Base-by-base conservation (phyloP, 257 asterid species). In the Nicotiana knightiana region DNA sequence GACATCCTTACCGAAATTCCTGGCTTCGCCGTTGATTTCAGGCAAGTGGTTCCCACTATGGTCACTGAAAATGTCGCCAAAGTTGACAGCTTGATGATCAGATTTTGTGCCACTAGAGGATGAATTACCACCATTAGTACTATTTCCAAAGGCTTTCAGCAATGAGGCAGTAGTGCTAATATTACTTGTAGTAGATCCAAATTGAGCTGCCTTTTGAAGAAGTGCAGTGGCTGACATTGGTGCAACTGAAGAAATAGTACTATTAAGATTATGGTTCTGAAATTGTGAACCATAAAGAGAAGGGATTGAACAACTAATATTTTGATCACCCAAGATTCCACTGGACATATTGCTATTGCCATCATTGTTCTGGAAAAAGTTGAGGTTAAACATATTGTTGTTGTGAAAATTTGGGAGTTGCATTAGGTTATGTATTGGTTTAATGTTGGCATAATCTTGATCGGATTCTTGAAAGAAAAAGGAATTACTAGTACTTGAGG, bases 211-310 rank as follows among this genome's bases (percentile, higher is more conserved):
- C 80, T 92, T 90, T 26, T 94, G 98, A 63, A 94, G 97, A 6
- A 94, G 87, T 1, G 97, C 97, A 0, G 98, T 94, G 3, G 98
- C 98, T 1, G 98, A 94, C 96, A 91, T 87, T 68, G 91, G 93
- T 15, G 88, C 7, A n/a, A 55, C 2, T 39, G 57, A 67, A 67
- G 17, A 51, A 6, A 83, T 32, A 55, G 26, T 12, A 0, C 17
- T 82, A 32, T 86, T 91, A 26, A 32, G 4, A 32, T 32, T 32
- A 32, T 32, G 35, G 35, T 62, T 76, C 76, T 85, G 80, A 53
- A 85, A 85, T 4, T 93, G 80, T 46, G 77, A 63, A 89, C 92
- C 90, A 89, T 89, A 91, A 7, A 92, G 91, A 16, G 95, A 89
- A 48, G 96, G 95, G 67, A 89, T 85, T 6, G 92, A 87, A 1